phyloP scores from a whole-genome alignment of 140 eudicot species.

The Flaveria floridana region DNA sequence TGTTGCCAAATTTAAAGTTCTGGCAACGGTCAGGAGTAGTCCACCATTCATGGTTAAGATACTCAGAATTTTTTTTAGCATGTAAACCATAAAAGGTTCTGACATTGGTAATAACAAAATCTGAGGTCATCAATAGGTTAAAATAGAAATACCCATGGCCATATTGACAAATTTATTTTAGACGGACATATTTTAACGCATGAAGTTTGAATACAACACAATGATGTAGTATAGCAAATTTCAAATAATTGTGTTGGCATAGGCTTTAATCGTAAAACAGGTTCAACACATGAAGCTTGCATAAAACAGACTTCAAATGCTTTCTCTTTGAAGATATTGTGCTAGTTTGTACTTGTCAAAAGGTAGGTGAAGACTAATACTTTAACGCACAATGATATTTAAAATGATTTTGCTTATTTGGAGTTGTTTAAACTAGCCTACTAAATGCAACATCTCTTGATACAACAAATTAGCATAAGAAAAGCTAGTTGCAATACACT shows the following conservation, averaged over 20 bases:
- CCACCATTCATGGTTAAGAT: too few species aligned
- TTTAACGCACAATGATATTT: neutral
- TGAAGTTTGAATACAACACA: neutral
- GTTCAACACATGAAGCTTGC: neutral
- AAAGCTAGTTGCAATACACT: neutral
- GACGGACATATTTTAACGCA: neutral
- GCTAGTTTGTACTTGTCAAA: slow-evolving; percentile 10
- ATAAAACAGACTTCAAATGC: neutral
- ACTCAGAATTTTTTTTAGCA: too few species aligned
- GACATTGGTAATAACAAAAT: too few species aligned
- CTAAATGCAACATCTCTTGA: too few species aligned
- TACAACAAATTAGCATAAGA: slow-evolving; percentile 3
- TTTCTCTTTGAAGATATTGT: slow-evolving; percentile 10
- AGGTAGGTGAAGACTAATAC: slow-evolving; percentile 9
- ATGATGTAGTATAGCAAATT: neutral
- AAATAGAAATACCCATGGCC: neutral
- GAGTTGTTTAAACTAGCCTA: neutral
- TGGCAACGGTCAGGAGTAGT: neutral
- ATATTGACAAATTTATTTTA: neutral
- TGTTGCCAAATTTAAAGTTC: neutral
- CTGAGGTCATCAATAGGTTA: too few species aligned
- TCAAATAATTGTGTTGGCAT: neutral
- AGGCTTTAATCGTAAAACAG: neutral
- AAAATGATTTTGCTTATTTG: slow-evolving; percentile 2
- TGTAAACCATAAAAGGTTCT: too few species aligned